These are phyloP conservation scores for Diplodia corticola DNA, from an alignment of 2,329 filamentous ascomycete genomes.

Conservation along the genomic window DNA sequence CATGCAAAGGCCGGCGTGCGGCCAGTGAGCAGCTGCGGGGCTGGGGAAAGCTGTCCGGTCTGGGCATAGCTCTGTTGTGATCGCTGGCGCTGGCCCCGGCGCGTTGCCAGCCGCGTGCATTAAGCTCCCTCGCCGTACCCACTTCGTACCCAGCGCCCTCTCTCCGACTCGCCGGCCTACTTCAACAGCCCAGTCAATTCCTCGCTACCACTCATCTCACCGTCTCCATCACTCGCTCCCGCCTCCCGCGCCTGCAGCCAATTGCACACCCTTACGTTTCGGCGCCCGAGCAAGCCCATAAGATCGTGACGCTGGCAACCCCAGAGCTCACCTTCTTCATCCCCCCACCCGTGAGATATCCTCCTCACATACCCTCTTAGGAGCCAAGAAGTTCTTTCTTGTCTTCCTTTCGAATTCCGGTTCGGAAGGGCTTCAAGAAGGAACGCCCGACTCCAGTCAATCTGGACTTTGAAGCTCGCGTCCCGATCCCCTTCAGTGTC, in stretches of 20 bases:
- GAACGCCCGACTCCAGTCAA: conserved; percentile 81
- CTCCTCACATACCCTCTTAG: conserved; percentile 31
- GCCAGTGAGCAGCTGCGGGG: not conserved
- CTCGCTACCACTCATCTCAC: conserved; percentile 30
- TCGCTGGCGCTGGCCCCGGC: conserved; percentile 9
- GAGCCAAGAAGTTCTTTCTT: conserved; percentile 59
- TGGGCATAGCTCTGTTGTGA: conserved; percentile 19
- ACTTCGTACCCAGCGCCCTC: conserved; percentile 24
- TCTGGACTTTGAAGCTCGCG: conserved; percentile 99
- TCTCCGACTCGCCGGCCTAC: conserved; percentile 37
- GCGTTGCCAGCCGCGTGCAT: conserved; percentile 21
- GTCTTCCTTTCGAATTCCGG: conserved; percentile 64
- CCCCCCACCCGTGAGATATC: conserved; percentile 23
- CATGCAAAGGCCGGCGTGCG: conserved; percentile 7
- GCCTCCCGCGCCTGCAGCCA: conserved; percentile 41
- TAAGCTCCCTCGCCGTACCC: conserved; percentile 22
- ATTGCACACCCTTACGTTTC: conserved; percentile 35
- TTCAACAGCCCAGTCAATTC: conserved; percentile 33
- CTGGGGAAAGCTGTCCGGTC: conserved; percentile 18
- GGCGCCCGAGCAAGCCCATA: conserved; percentile 28
- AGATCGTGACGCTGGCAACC: conserved; percentile 36
- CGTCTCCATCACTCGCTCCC: conserved; percentile 36
- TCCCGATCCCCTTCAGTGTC: conserved; percentile 99
- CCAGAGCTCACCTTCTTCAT: conserved; percentile 6
- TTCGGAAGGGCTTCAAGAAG: conserved; percentile 69